A percentile compares a stretch with the other conserved stretches of the same genome.
Conservation (phyloP, 345 rosid species). For the Hibiscus syriacus region DNA sequence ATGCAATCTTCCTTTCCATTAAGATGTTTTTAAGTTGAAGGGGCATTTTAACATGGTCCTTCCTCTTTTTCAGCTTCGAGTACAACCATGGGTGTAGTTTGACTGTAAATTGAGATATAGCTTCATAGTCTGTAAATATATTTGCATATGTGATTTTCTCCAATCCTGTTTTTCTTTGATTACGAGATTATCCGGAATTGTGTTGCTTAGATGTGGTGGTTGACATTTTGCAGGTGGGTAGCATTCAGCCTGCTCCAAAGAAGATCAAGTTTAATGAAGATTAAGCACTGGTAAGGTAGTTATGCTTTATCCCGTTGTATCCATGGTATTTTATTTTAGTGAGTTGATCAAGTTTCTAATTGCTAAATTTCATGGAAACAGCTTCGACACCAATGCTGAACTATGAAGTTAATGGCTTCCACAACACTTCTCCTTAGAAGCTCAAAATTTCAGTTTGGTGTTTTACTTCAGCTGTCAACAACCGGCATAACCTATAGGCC, state of each 20-base stretch:
- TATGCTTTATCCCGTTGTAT: neutral
- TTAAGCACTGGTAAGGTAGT: constrained; percentile 14
- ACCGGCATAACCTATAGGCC: neutral
- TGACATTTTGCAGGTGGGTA: constrained; percentile 53
- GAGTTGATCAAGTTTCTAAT: neutral
- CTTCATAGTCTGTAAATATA: neutral
- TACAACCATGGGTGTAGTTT: neutral
- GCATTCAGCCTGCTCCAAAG: constrained; percentile 44
- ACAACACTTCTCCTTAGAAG: neutral
- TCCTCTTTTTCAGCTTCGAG: neutral
- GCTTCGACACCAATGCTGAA: neutral
- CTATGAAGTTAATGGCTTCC: neutral
- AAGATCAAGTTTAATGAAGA: constrained; percentile 74
- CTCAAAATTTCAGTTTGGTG: neutral
- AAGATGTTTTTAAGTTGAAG: neutral
- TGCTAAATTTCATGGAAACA: neutral
- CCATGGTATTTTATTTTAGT: neutral
- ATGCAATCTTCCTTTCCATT: neutral
- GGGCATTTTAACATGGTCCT: neutral
- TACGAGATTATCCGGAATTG: neutral
- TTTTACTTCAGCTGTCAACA: neutral
- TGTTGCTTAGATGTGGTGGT: neutral
- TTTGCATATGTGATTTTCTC: neutral
- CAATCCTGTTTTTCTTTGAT: neutral
- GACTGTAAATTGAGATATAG: too few species aligned